Conservation (phyloP, 2,329 filamentous ascomycete genomes). For the Exophiala sp. region DNA sequence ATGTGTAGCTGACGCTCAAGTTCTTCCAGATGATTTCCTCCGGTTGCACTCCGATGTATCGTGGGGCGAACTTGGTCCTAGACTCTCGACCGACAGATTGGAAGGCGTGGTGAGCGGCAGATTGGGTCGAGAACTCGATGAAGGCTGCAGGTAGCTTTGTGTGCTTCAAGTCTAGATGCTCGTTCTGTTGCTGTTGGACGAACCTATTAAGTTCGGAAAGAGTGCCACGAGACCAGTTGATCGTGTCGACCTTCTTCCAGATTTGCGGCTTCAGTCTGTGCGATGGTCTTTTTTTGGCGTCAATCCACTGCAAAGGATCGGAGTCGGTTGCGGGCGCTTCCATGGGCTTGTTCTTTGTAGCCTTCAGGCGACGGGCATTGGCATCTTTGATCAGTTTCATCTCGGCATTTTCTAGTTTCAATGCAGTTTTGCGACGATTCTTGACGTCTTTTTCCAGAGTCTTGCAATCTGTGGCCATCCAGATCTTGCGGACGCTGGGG, state of each 20-base stretch:
- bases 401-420: slow-evolving; percentile 79
- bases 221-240: slow-evolving; percentile 67
- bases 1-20: slow-evolving; percentile 62
- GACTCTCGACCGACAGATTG: slow-evolving; percentile 44
- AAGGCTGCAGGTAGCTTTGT: slow-evolving; percentile 71
- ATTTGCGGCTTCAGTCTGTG: slow-evolving; percentile 64
- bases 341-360: slow-evolving; percentile 34
- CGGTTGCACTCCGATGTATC: slow-evolving; percentile 75
- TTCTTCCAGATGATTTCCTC: slow-evolving; percentile 85
- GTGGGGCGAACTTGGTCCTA: slow-evolving; percentile 82
- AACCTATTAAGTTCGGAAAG: slow-evolving; percentile 65
- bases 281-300: slow-evolving; percentile 63
- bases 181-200: slow-evolving; percentile 60
- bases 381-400: slow-evolving; percentile 73
- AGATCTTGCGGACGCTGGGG: slow-evolving; percentile 65
- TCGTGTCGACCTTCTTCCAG: slow-evolving; percentile 44
- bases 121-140: slow-evolving; percentile 76
- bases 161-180: slow-evolving; percentile 58
- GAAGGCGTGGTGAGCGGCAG: slow-evolving; percentile 76
- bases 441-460: slow-evolving; percentile 72
- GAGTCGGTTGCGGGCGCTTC: slow-evolving; percentile 54
- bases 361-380: slow-evolving; percentile 62
- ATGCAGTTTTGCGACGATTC: slow-evolving; percentile 69
- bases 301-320: slow-evolving; percentile 49
- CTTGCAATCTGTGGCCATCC: slow-evolving; percentile 72